Base-by-base conservation (phyloP, 441 rosid species). In the Aleurites moluccanus region DNA sequence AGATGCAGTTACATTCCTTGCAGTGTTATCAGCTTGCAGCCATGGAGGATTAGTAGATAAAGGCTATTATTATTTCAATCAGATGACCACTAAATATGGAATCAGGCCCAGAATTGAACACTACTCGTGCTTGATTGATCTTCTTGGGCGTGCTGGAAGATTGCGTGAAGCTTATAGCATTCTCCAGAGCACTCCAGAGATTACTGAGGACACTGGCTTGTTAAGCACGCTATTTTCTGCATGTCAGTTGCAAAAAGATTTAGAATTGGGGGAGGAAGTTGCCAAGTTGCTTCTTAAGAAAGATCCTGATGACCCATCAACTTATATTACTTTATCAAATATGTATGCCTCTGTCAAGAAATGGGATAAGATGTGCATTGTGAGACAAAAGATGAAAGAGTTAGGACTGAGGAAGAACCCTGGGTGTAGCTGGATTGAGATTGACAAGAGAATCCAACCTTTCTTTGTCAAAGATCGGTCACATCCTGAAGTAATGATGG, bases 341-440 rank as follows among this genome's bases (percentile, higher is more conserved):
- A 77, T 87, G 57, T 84, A 89, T 66, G 90, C 94, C 47, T 91
- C 84, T 56, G 62, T 71, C 44, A 82, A 76, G 80, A 82, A 84
- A 71, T 91, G 96, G 97, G 88, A 88, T 70, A 81, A 84, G 69
- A 88, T 85, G n/a, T 61, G 88, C 2, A 72, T 74, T 69, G 83
- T 86, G 73, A 89, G 96, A 66, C 35, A 69, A 50, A 87, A 85
- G 78, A 88, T 88, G 89, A 86, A 84, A 78, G 88, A 86, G 79
- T 67, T 85, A 52, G 85, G 91, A 20, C 42, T 88, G 80, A 86
- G 28, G 81, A 91, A 89, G 86, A 88, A 81, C 64, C 92, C 93
- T 0, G 91, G 94, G 10, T 91, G 91, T 73, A 87, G 94, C 74
- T 91, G 97, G 91, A 86, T 87, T 64, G 96, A 91, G 85, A 83